Percentiles rank a stretch among this genome's conserved stretches.
phyloP scores from a whole-genome alignment of 345 rosid species.

The Geranium rotundifolium region DNA sequence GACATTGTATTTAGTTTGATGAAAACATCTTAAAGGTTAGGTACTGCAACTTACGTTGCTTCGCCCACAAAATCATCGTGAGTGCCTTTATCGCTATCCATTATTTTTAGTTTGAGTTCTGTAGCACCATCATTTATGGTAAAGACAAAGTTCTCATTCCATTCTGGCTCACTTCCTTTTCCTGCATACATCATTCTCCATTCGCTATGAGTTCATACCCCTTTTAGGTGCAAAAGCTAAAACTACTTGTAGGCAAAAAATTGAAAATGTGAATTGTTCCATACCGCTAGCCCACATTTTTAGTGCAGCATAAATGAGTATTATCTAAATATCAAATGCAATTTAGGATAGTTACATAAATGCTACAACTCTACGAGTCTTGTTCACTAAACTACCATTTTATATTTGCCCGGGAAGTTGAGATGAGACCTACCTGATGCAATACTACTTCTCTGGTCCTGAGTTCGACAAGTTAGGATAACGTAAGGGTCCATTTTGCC shows the following conservation, averaged over 20 bases:
- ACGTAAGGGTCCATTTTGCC: conserved; percentile 70
- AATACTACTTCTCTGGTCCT: conserved; percentile 62
- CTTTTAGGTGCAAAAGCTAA: neutral
- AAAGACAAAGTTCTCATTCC: conserved; percentile 79
- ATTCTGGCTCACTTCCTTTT: conserved; percentile 49
- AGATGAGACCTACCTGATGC: conserved; percentile 38
- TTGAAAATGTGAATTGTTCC: too few species aligned
- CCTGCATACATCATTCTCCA: conserved; percentile 19
- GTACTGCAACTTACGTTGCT: conserved; percentile 37
- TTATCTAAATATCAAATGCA: neutral
- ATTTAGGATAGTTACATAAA: neutral
- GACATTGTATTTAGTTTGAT: too few species aligned
- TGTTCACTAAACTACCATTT: too few species aligned
- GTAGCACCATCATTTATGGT: conserved; percentile 37
- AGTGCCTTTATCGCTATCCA: conserved; percentile 52
- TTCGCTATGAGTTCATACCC: neutral
- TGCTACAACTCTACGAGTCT: too few species aligned
- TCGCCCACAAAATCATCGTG: conserved; percentile 63
- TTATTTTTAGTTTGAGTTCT: conserved; percentile 41
- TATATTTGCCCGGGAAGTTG: neutral
- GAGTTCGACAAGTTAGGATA: conserved; percentile 48
- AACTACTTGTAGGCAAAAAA: too few species aligned
- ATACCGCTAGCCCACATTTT: neutral
- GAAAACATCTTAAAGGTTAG: neutral
- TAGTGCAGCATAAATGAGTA: neutral